Base-by-base conservation (phyloP, 2,329 filamentous ascomycete genomes). In the Pestalotiopsis sp. region DNA sequence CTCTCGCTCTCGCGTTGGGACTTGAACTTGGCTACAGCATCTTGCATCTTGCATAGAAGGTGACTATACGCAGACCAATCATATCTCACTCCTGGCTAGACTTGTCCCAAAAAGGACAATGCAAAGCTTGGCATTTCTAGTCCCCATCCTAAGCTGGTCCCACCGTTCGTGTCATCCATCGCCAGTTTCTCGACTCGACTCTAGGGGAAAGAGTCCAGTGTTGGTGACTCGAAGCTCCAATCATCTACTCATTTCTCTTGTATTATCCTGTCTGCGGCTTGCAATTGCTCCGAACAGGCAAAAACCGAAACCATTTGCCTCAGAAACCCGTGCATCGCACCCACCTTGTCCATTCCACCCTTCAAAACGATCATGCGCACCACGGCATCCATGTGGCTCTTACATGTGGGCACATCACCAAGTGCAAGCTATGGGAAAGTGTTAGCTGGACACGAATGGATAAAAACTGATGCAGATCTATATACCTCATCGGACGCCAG, bases 401-500 rank as follows among this genome's bases (percentile, higher is more conserved):
- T 64, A 20, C 62, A 64, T 23, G 62, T 52, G 11, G 36, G 11
- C 11, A 27, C 20, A 27, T 64, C 62, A 2, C 62, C 62, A 4
- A 31, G 23, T 17, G 62, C 38, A 23, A 64, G 62, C 62, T 64
- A 27, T 31, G 13, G 4, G 0, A n/a, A 23, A 25, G 6, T 3
- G 23, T 45, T 0, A 45, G 36, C 23, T 13, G 11, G 38, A 6
- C 2, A 7, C 1, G 11, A 38, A 4, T 14, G 5, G 12, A 4
- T 7, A 2, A 14, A 13, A 12, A 17, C 12, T n/a, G 5, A 14
- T 2, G 4, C 39, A 13, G 7, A 31, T 31, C 27, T 31, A 1
- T 31, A 1, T 31, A 64, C 62, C 41, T 64, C 62, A 20, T 64
- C 62, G 4, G 62, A 64, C 13, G 62, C 62, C 38, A 64, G 13